Conservation (phyloP, 2,329 filamentous ascomycete species). For the Blastomyces gilchristii region DNA sequence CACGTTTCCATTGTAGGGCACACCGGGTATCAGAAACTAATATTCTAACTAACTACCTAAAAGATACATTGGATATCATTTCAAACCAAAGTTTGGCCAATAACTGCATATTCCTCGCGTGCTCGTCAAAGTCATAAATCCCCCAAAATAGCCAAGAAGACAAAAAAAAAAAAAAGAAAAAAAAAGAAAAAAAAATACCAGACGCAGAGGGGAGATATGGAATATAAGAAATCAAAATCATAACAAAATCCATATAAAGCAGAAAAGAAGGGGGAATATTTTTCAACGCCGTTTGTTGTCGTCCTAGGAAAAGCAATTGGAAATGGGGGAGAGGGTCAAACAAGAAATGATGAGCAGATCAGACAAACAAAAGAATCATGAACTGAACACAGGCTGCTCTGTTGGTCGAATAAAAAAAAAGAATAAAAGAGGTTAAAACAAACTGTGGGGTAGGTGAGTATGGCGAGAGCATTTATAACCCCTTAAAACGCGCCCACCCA, state of each 20-base stretch:
- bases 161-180: background rate
- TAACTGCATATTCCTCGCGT: background rate
- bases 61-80: background rate
- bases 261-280: background rate
- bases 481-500: constrained; percentile 39
- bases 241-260: background rate
- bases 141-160: background rate
- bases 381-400: background rate
- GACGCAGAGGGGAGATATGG: background rate
- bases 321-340: no score
- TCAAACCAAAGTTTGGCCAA: background rate
- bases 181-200: background rate
- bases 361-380: background rate
- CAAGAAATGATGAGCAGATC: background rate
- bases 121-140: background rate
- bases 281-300: background rate
- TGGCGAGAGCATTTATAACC: constrained; percentile 23
- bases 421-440: background rate
- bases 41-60: background rate
- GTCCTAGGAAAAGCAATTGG: background rate
- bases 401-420: background rate
- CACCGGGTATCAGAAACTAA: background rate
- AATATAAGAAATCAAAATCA: background rate
- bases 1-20: background rate
- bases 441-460: no score